phyloP scores from a whole-genome alignment of 352 stramenopile genomes.

The Globisporangium uncinulatum region DNA sequence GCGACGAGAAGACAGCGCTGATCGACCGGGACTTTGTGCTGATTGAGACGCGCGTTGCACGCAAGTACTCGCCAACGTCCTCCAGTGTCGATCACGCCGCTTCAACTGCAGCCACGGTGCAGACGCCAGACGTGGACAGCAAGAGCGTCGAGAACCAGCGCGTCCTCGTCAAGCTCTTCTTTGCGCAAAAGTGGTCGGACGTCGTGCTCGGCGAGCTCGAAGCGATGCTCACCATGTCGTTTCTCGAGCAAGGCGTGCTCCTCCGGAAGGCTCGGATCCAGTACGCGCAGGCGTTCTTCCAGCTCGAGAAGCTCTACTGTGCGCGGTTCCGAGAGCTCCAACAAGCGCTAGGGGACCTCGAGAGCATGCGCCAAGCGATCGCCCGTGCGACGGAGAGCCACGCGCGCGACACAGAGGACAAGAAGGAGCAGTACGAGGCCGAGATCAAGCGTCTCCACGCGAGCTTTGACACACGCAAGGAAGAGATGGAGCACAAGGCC shows the following conservation, averaged over 20 bases:
- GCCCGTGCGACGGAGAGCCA: conserved; percentile 25
- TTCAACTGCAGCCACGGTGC: not conserved
- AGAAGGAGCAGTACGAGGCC: conserved; percentile 40
- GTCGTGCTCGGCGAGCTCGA: conserved; percentile 83
- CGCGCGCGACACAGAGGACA: conserved; percentile 28
- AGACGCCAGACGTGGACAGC: not conserved
- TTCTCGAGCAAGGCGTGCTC: conserved; percentile 83
- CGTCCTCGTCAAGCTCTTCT: conserved; percentile 59
- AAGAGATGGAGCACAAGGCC: conserved; percentile 69
- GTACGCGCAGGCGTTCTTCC: conserved; percentile 76
- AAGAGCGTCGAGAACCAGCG: conserved; percentile 19
- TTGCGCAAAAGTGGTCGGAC: conserved; percentile 90
- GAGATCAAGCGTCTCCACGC: conserved; percentile 44
- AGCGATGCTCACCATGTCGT: conserved; percentile 83
- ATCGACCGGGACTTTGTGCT: conserved; percentile 67
- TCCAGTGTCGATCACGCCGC: not conserved
- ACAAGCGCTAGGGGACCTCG: conserved; percentile 25
- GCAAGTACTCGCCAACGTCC: conserved; percentile 18
- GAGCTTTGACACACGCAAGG: conserved; percentile 41
- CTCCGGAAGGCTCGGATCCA: conserved; percentile 74
- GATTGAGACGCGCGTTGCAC: conserved; percentile 36
- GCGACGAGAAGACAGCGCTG: conserved; percentile 43
- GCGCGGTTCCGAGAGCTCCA: conserved; percentile 27
- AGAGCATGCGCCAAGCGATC: conserved; percentile 34
- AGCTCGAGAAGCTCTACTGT: conserved; percentile 52